A percentile compares a stretch with the other conserved stretches of the same genome.
These are phyloP conservation scores for Misopates orontium DNA, from an alignment of 257 asterid genomes.

Conservation along the genomic window DNA sequence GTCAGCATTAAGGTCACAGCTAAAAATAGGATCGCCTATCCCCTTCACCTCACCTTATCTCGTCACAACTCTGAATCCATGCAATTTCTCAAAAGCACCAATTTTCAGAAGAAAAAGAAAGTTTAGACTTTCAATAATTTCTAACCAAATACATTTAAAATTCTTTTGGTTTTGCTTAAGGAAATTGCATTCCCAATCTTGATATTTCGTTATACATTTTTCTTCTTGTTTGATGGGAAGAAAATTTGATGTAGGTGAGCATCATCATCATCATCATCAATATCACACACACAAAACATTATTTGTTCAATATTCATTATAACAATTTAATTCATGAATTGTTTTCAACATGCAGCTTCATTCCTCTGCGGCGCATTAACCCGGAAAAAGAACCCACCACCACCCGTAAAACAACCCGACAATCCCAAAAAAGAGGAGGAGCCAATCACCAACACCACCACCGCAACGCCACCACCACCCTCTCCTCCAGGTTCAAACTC, in stretches of 20 bases:
- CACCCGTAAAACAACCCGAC: not conserved
- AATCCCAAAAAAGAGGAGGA: not conserved
- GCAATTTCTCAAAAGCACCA: conserved; percentile 31
- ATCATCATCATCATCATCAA: not conserved
- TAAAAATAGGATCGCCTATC: not conserved
- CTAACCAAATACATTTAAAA: no score
- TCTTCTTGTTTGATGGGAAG: conserved; percentile 41
- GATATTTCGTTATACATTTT: not conserved
- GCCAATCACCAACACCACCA: no score
- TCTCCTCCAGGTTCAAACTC: not conserved
- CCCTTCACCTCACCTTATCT: conserved; percentile 24
- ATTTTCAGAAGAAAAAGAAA: not conserved
- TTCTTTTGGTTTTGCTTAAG: no score
- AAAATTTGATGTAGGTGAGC: conserved; percentile 34
- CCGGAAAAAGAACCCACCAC: conserved; percentile 14
- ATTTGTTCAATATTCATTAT: not conserved
- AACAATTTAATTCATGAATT: no score
- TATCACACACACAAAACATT: not conserved
- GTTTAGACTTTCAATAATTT: not conserved
- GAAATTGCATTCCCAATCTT: conserved; percentile 11
- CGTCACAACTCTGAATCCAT: conserved; percentile 27
- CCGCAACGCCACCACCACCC: no score
- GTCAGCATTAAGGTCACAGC: not conserved
- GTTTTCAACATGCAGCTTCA: conserved; percentile 30
- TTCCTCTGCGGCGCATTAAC: conserved; percentile 42